These are phyloP conservation scores for Nyssa sinensis DNA, from an alignment of 148 eudicot genomes.

Conservation along the genomic window DNA sequence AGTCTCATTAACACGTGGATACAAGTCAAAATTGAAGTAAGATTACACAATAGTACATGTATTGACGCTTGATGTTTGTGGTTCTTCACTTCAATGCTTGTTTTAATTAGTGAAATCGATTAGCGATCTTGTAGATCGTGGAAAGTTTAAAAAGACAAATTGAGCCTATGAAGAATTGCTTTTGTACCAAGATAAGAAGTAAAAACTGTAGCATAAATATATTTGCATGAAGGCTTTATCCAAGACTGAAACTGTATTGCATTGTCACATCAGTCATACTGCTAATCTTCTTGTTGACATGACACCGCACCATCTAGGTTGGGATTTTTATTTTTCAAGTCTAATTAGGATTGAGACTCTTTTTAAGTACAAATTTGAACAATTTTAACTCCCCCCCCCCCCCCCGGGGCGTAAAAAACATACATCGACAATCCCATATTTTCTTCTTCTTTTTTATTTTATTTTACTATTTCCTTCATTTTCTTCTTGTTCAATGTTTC, in stretches of 20 bases:
- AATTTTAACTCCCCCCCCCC: too few species aligned
- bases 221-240: neutral
- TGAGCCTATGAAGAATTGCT: neutral
- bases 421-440: neutral
- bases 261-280: neutral
- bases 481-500: neutral
- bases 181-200: neutral
- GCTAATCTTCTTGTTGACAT: neutral
- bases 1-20: too few species aligned
- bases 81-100: too few species aligned
- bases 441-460: neutral
- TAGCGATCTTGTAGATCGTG: neutral
- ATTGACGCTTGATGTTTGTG: too few species aligned
- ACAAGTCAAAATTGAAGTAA: too few species aligned
- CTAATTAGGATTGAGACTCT: too few species aligned
- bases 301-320: neutral
- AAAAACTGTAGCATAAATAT: neutral
- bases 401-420: too few species aligned
- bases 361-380: neutral
- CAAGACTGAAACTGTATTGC: neutral
- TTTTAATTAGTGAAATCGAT: neutral
- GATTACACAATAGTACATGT: too few species aligned
- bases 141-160: too few species aligned
- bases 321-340: neutral
- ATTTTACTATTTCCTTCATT: neutral